phyloP scores from a whole-genome alignment of 306 rosid species.

The Glycine tomentella region DNA sequence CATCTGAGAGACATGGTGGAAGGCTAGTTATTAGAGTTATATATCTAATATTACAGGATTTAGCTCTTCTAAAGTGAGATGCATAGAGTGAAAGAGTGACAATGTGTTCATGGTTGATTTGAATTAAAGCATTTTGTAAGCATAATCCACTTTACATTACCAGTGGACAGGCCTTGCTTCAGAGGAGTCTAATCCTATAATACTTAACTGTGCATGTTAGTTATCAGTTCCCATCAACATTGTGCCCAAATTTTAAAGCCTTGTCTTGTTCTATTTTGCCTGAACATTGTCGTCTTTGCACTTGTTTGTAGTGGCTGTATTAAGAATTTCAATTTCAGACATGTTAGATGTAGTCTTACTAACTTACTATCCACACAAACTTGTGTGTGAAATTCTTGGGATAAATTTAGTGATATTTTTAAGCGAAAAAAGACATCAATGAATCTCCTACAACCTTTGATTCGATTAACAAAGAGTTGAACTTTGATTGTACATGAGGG shows the following conservation, averaged over 20 bases:
- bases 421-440: not conserved
- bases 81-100: not conserved
- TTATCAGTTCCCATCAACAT: not conserved
- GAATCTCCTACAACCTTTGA: not conserved
- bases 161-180: not conserved
- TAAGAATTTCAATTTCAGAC: not conserved
- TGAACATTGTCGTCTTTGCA: conserved; percentile 2
- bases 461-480: conserved; percentile 21
- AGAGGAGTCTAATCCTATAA: not conserved
- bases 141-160: not conserved
- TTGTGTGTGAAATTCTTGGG: conserved; percentile 12
- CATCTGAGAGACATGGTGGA: not conserved
- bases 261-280: not conserved
- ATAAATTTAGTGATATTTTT: not conserved
- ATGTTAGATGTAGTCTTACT: not conserved
- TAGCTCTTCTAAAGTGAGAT: not conserved
- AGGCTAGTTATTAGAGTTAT: not conserved
- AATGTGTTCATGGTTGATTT: not conserved
- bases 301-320: conserved; percentile 8
- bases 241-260: not conserved
- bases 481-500: conserved; percentile 32
- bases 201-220: not conserved
- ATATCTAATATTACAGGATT: not conserved
- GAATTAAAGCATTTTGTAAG: not conserved
- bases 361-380: not conserved